Percentiles rank a stretch among this genome's conserved stretches.
phyloP scores from a whole-genome alignment of 176 grass and related monocot species.

The Cenchrus fungigraminus region DNA sequence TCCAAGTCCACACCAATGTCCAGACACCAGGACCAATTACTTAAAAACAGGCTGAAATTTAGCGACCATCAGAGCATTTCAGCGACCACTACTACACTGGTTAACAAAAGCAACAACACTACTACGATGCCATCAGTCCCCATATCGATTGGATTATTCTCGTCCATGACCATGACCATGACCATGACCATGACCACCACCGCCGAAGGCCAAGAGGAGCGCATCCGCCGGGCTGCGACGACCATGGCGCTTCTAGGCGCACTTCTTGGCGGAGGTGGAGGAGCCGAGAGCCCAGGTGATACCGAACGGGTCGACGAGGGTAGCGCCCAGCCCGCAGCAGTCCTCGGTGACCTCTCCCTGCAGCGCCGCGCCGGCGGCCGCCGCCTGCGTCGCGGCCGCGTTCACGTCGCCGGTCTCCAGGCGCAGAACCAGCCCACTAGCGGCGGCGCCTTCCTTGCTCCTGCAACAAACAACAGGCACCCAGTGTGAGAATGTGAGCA shows the following conservation, averaged over 20 bases:
- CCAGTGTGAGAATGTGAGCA: background rate
- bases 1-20: slow-evolving; percentile 15
- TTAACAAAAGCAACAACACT: background rate
- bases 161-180: background rate
- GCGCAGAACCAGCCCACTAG: slow-evolving; percentile 25
- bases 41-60: background rate
- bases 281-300: slow-evolving; percentile 50
- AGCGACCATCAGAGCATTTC: background rate
- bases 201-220: background rate
- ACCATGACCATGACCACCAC: background rate
- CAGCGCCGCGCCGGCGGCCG: slow-evolving; percentile 44
- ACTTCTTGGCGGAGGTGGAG: slow-evolving; percentile 30
- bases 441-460: background rate
- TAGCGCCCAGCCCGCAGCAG: slow-evolving; percentile 6
- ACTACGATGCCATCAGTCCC: background rate
- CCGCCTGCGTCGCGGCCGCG: slow-evolving; percentile 41
- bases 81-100: background rate
- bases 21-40: background rate
- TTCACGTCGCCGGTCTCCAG: slow-evolving; percentile 50
- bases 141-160: background rate
- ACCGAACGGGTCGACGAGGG: slow-evolving; percentile 61
- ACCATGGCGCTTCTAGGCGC: background rate
- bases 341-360: slow-evolving; percentile 46
- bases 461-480: background rate
- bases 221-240: background rate